Conservation (phyloP, 371 early-diverging fungal genomes). For the Choanephora cucurbitarum region DNA sequence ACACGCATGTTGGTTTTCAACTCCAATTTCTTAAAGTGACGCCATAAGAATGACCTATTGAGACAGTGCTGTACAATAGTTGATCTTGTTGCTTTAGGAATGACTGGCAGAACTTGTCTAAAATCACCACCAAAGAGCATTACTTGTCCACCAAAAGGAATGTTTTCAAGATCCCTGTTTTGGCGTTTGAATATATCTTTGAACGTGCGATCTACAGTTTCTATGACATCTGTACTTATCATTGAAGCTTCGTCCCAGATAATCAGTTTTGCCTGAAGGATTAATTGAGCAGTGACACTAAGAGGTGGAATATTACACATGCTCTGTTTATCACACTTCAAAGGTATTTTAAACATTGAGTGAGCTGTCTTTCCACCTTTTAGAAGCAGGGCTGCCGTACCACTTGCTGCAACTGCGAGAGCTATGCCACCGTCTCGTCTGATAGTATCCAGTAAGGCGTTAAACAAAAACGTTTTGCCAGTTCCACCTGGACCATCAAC, state of each 20-base stretch:
- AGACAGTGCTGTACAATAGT: constrained; percentile 5
- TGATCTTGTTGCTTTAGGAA: constrained; percentile 11
- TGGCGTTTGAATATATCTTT: constrained; percentile 18
- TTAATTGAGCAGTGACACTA: constrained; percentile 7
- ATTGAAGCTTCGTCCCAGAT: constrained; percentile 43
- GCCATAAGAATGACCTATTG: not conserved
- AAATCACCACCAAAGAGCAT: no score
- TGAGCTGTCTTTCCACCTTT: constrained; percentile 31
- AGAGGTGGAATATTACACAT: constrained; percentile 13
- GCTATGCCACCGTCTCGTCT: constrained; percentile 3
- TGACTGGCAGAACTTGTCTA: no score
- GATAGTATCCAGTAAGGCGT: constrained; percentile 1
- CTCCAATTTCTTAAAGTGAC: not conserved
- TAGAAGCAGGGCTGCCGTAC: constrained; percentile 34
- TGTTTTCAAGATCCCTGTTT: constrained; percentile 6
- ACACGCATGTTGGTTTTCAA: constrained; percentile 17
- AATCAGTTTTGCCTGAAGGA: constrained; percentile 18
- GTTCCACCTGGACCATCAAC: no score
- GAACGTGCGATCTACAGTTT: constrained; percentile 27
- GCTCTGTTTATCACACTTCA: constrained; percentile 10
- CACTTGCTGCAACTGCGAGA: constrained; percentile 22
- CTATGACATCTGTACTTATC: constrained; percentile 18
- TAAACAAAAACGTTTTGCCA: constrained; percentile 13
- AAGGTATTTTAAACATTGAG: constrained; percentile 25
- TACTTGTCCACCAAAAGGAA: constrained; percentile 36